phyloP scores from a whole-genome alignment of 176 grass and related monocot genomes.

The Avena insularis region DNA sequence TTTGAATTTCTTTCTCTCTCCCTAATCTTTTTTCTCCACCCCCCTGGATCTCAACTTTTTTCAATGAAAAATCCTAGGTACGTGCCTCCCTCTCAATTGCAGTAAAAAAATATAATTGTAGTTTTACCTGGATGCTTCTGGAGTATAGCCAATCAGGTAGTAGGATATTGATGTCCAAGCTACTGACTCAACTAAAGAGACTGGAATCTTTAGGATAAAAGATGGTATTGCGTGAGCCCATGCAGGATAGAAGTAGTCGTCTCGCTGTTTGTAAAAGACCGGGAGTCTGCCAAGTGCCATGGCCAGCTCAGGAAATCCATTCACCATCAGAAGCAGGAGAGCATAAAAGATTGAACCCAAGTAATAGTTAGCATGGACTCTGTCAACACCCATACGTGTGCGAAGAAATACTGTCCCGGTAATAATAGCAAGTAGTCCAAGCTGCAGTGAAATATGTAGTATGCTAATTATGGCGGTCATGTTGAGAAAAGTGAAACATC shows the following conservation, averaged over 20 bases:
- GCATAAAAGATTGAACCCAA: conserved; percentile 85
- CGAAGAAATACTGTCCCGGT: conserved; percentile 72
- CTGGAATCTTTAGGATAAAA: conserved; percentile 70
- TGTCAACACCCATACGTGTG: conserved; percentile 62
- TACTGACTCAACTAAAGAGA: conserved; percentile 72
- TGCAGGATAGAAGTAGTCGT: conserved; percentile 79
- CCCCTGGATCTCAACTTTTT: no score
- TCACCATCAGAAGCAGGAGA: conserved; percentile 65
- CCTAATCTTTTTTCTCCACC: no score
- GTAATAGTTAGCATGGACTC: conserved; percentile 64
- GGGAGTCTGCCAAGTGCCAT: conserved; percentile 73
- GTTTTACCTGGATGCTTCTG: conserved; percentile 64
- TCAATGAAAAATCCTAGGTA: no score
- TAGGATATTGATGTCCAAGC: conserved; percentile 85
- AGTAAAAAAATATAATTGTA: neutral
- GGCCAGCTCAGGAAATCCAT: conserved; percentile 75
- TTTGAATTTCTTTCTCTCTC: no score
- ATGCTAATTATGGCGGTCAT: neutral
- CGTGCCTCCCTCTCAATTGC: no score
- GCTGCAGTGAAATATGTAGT: conserved; percentile 46
- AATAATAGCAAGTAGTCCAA: conserved; percentile 58
- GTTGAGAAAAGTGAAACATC: neutral
- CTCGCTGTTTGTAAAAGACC: conserved; percentile 83
- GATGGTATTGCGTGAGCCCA: conserved; percentile 88
- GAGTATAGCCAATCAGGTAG: conserved; percentile 82